A percentile compares a stretch with the other conserved stretches of the same genome.
phyloP scores from a whole-genome alignment of 2,329 filamentous ascomycete species.

The Phaeoacremonium minimum region DNA sequence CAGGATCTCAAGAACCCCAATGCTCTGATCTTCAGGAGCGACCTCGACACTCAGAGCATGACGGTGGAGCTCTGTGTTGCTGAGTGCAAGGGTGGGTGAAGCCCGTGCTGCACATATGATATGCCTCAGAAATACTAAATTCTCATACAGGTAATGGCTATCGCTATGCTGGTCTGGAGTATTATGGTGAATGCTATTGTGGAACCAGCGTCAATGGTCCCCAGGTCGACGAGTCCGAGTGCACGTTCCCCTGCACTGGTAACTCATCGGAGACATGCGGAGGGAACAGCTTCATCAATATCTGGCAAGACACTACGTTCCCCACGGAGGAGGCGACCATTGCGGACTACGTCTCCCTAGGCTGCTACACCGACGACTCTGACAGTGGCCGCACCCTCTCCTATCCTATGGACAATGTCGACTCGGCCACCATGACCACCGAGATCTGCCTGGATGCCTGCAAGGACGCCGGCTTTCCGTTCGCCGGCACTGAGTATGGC shows the following conservation, averaged over 20 bases:
- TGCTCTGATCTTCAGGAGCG: slow-evolving; percentile 37
- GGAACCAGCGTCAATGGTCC: slow-evolving; percentile 38
- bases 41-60: slow-evolving; percentile 31
- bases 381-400: slow-evolving; percentile 37
- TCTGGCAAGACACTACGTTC: slow-evolving; percentile 46
- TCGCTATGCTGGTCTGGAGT: slow-evolving; percentile 11
- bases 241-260: slow-evolving; percentile 20
- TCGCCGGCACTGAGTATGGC: slow-evolving; percentile 43
- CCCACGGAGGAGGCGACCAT: slow-evolving; percentile 39
- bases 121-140: slow-evolving; percentile 2
- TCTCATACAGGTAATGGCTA: slow-evolving; percentile 27
- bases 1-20: slow-evolving; percentile 25
- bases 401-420: slow-evolving; percentile 33
- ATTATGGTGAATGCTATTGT: slow-evolving; percentile 21
- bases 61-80: slow-evolving; percentile 43
- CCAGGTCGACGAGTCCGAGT: slow-evolving; percentile 7
- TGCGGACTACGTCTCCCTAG: slow-evolving; percentile 52
- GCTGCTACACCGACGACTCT: slow-evolving; percentile 53
- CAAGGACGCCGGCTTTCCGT: slow-evolving; percentile 36
- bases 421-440: slow-evolving; percentile 31
- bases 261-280: slow-evolving; percentile 15
- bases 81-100: slow-evolving; percentile 42
- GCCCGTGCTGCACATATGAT: too few species aligned
- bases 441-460: slow-evolving; percentile 38
- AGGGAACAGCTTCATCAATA: slow-evolving; percentile 34